A percentile compares a stretch with the other conserved stretches of the same genome.
phyloP scores from a whole-genome alignment of 2,329 filamentous ascomycete genomes.

The Raffaelea deltoideospora region DNA sequence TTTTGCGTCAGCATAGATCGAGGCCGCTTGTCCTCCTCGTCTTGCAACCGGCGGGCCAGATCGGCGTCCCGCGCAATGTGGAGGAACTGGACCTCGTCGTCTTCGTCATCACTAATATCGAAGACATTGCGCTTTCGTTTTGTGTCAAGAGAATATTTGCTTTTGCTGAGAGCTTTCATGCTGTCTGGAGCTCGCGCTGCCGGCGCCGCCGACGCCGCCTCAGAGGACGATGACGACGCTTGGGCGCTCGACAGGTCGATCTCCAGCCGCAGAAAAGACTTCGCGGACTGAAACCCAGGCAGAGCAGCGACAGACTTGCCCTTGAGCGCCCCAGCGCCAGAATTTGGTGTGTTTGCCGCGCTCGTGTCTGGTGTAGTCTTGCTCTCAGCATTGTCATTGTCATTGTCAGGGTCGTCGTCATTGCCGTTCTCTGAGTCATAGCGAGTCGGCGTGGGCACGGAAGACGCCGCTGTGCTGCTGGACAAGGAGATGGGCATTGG shows the following conservation, averaged over 20 bases:
- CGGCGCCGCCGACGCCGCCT: slow-evolving; percentile 6
- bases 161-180: slow-evolving; percentile 29
- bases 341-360: slow-evolving; percentile 22
- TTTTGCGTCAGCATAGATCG: no score
- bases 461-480: slow-evolving; percentile 18
- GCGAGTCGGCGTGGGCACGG: slow-evolving; percentile 19
- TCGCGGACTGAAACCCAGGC: slow-evolving; percentile 6
- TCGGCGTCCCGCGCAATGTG: slow-evolving; percentile 24
- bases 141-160: slow-evolving; percentile 29
- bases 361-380: slow-evolving; percentile 30
- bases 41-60: slow-evolving; percentile 41
- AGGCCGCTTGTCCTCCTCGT: slow-evolving; percentile 20
- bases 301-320: slow-evolving; percentile 9
- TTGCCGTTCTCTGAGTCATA: slow-evolving; percentile 20
- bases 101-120: slow-evolving; percentile 25
- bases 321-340: no score
- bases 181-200: slow-evolving; percentile 26
- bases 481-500: no score
- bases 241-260: slow-evolving; percentile 16
- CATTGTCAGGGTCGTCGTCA: slow-evolving; percentile 6
- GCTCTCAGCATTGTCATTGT: no score
- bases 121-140: slow-evolving; percentile 28
- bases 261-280: slow-evolving; percentile 17
- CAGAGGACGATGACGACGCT: no score
- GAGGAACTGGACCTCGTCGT: slow-evolving; percentile 14